Conservation (phyloP, 2,329 filamentous ascomycete genomes). For the Venturia carpophila region DNA sequence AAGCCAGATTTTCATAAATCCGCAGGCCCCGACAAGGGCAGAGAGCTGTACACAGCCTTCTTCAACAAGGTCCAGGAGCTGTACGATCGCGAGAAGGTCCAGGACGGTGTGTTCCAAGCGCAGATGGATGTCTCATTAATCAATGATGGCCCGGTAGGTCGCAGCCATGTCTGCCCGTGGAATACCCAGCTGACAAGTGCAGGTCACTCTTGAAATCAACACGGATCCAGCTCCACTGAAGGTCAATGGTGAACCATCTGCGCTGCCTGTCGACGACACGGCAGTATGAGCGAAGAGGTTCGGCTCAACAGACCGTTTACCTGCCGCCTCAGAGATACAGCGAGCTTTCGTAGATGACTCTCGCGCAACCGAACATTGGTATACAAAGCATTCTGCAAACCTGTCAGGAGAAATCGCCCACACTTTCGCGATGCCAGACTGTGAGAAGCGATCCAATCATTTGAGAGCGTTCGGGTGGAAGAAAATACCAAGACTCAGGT, state of each 20-base stretch:
- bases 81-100: conserved; percentile 68
- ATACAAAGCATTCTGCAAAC: background rate
- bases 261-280: conserved; percentile 20
- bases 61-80: conserved; percentile 64
- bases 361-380: background rate
- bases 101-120: conserved; percentile 94
- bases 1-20: conserved; percentile 94
- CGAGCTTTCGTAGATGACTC: background rate
- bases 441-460: background rate
- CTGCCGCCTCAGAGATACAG: background rate
- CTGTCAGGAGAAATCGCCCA: background rate
- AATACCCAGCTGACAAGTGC: conserved; percentile 7
- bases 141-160: conserved; percentile 68
- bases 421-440: background rate
- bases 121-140: conserved; percentile 97
- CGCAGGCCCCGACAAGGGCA: conserved; percentile 68
- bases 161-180: background rate
- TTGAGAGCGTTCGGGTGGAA: background rate
- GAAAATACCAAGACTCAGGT: background rate
- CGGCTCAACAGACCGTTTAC: background rate
- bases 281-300: background rate
- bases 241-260: conserved; percentile 23
- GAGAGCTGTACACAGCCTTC: conserved; percentile 76
- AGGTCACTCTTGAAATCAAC: conserved; percentile 45
- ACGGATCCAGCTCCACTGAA: conserved; percentile 39